A percentile compares a stretch with the other conserved stretches of the same genome.
Conservation (phyloP, 2,329 filamentous ascomycete species). For the Zopfia rhizophila region DNA sequence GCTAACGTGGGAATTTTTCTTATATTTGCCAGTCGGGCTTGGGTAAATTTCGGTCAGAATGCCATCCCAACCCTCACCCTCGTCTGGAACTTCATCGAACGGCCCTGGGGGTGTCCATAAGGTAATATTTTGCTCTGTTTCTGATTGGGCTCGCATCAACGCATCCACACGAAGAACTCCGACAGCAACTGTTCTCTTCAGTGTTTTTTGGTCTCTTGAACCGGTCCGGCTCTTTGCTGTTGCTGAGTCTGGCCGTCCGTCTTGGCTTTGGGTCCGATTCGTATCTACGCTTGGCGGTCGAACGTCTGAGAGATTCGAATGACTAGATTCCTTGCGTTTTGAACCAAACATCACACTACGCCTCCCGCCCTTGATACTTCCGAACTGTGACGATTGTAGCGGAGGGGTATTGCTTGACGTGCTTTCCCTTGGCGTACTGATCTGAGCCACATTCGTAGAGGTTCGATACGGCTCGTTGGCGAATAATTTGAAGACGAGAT, state of each 20-base stretch:
- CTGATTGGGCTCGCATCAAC: conserved; percentile 75
- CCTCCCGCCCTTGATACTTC: conserved; percentile 55
- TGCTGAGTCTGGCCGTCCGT: conserved; percentile 39
- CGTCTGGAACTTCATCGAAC: conserved; percentile 53
- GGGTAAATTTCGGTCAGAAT: conserved; percentile 72
- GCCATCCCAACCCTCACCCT: conserved; percentile 75
- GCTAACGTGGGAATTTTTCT: conserved; percentile 77
- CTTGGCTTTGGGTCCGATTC: conserved; percentile 32
- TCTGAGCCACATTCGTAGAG: conserved; percentile 36
- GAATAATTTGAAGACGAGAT: conserved; percentile 83
- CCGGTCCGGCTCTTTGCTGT: conserved; percentile 38
- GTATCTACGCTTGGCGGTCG: conserved; percentile 37
- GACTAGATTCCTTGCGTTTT: conserved; percentile 61
- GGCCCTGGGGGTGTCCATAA: conserved; percentile 74
- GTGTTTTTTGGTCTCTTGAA: conserved; percentile 59
- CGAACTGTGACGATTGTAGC: conserved; percentile 43
- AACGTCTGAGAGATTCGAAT: conserved; percentile 33
- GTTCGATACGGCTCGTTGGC: conserved; percentile 62
- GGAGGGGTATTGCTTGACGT: conserved; percentile 31
- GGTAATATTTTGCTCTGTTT: conserved; percentile 78
- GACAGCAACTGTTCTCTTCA: conserved; percentile 77
- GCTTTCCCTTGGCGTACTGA: conserved; percentile 36
- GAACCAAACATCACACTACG: conserved; percentile 74
- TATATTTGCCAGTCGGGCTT: conserved; percentile 77
- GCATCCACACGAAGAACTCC: conserved; percentile 81